Evolutionary conservation across 371 early-diverging fungal species (phyloP).

Genomic region (Mucor velutinosus): DNA sequence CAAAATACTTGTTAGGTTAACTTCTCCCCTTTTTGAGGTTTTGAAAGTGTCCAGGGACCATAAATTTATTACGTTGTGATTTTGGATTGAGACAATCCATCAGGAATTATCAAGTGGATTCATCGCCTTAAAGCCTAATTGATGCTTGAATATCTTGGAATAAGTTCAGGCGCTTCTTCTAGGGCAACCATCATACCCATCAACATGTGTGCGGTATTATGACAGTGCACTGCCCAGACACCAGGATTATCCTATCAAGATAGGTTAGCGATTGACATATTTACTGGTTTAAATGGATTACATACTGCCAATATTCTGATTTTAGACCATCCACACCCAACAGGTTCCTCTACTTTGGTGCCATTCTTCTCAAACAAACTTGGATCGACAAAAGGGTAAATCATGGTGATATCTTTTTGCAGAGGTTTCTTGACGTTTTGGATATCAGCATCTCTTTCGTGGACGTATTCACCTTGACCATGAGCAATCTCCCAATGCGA

Average conservation of each 20-base stretch:
- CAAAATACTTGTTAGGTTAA: too few species aligned
- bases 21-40: too few species aligned
- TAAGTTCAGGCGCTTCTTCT: slow-evolving; percentile 43
- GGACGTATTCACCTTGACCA: slow-evolving; percentile 45
- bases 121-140: too few species aligned
- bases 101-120: too few species aligned
- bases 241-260: slow-evolving; percentile 44
- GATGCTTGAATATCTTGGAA: slow-evolving; percentile 1
- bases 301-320: slow-evolving; percentile 46
- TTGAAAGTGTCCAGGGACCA: too few species aligned
- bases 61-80: too few species aligned
- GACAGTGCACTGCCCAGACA: slow-evolving; percentile 49
- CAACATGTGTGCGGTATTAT: slow-evolving; percentile 46
- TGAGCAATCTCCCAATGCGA: slow-evolving; percentile 49
- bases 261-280: not conserved
- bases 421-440: slow-evolving; percentile 30
- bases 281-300: too few species aligned
- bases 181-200: slow-evolving; percentile 48
- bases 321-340: slow-evolving; percentile 52
- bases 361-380: not conserved
- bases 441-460: slow-evolving; percentile 25
- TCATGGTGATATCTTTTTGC: slow-evolving; percentile 39
- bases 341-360: slow-evolving; percentile 2
- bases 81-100: too few species aligned
- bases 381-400: slow-evolving; percentile 34